Percentiles rank a stretch among this genome's conserved stretches.
These are phyloP conservation scores for Blastobotrys aristatus DNA, from an alignment of 1,139 yeast species.

Conservation along the genomic window DNA sequence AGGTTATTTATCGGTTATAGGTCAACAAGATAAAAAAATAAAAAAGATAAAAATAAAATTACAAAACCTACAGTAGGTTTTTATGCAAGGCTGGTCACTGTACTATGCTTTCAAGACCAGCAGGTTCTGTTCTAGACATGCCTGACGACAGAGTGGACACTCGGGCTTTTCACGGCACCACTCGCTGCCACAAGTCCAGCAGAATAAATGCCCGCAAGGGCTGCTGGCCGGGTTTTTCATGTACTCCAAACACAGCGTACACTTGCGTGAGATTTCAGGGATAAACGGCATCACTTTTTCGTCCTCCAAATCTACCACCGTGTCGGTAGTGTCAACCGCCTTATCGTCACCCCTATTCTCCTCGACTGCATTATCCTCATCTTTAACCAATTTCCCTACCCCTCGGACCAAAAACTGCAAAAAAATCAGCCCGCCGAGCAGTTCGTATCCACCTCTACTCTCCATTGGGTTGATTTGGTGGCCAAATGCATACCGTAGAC, in stretches of 20 bases:
- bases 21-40: no score
- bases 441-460: slow-evolving; percentile 54
- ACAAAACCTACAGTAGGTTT: neutral
- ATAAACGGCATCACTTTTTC: slow-evolving; percentile 58
- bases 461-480: slow-evolving; percentile 32
- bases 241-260: slow-evolving; percentile 75
- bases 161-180: slow-evolving; percentile 87
- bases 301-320: slow-evolving; percentile 51
- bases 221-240: slow-evolving; percentile 85
- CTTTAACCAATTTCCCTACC: neutral
- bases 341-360: neutral
- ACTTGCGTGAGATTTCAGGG: slow-evolving; percentile 63
- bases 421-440: slow-evolving; percentile 67
- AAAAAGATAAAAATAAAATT: neutral
- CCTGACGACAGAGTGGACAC: slow-evolving; percentile 87
- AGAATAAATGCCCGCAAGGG: slow-evolving; percentile 86
- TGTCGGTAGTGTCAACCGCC: neutral
- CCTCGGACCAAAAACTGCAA: slow-evolving; percentile 43
- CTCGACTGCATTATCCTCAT: slow-evolving; percentile 1
- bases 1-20: slow-evolving; percentile 15
- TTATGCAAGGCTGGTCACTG: no score
- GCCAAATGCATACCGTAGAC: slow-evolving; percentile 60
- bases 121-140: slow-evolving; percentile 66
- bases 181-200: slow-evolving; percentile 87
- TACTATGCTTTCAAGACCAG: slow-evolving; percentile 47